These are phyloP conservation scores for Notholithocarpus densiflorus DNA, from an alignment of 306 rosid genomes.

Conservation along the genomic window DNA sequence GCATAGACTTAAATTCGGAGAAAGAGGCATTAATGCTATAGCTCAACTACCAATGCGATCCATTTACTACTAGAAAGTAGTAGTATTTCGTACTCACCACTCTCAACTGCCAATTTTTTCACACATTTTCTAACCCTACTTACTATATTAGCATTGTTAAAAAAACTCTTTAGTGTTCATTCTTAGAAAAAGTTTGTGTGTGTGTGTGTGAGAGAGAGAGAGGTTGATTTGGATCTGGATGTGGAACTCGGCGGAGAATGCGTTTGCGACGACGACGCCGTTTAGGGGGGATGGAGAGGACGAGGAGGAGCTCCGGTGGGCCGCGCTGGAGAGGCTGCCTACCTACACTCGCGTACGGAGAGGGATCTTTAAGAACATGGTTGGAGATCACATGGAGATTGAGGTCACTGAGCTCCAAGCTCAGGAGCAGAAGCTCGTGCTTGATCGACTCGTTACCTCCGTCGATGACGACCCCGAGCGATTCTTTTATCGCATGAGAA, in stretches of 20 bases:
- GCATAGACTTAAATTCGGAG: background rate
- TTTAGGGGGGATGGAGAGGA: slow-evolving; percentile 61
- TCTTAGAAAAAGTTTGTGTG: no score
- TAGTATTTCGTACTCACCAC: background rate
- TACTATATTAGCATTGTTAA: no score
- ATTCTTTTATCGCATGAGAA: slow-evolving; percentile 69
- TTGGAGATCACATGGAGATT: slow-evolving; percentile 62
- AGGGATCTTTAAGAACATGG: slow-evolving; percentile 68
- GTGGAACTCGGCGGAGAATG: slow-evolving; percentile 95
- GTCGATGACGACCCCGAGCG: slow-evolving; percentile 65
- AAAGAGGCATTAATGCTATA: slow-evolving; percentile 47
- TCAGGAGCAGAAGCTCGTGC: slow-evolving; percentile 63
- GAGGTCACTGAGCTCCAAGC: slow-evolving; percentile 57
- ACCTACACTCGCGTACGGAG: slow-evolving; percentile 75
- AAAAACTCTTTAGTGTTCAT: no score
- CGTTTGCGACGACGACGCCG: slow-evolving; percentile 60
- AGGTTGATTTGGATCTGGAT: slow-evolving; percentile 30
- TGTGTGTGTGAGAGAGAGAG: background rate
- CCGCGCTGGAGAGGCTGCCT: slow-evolving; percentile 87
- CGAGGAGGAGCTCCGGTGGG: slow-evolving; percentile 95
- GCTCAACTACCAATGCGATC: slow-evolving; percentile 60
- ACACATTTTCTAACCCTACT: slow-evolving; percentile 6
- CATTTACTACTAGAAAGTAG: slow-evolving; percentile 1
- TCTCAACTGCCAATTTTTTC: background rate
- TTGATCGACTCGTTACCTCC: slow-evolving; percentile 54